phyloP scores from a whole-genome alignment of 2,329 filamentous ascomycete genomes.

The Stachybotrys chartarum region DNA sequence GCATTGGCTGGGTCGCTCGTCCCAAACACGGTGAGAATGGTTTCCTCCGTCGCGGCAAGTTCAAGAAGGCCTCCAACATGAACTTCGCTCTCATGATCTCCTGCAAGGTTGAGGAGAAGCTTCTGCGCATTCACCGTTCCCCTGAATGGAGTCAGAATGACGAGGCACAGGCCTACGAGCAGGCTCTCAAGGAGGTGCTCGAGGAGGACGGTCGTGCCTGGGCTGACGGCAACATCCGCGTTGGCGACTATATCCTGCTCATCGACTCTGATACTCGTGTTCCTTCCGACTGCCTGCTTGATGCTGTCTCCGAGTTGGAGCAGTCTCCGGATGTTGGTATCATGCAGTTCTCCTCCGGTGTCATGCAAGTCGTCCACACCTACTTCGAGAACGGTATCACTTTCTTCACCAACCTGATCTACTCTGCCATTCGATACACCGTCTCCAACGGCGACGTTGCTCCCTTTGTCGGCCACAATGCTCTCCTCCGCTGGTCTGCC shows the following conservation, averaged over 20 bases:
- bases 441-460: conserved; percentile 71
- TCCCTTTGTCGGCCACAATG: conserved; percentile 77
- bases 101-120: conserved; percentile 63
- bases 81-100: conserved; percentile 63
- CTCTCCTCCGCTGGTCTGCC: conserved; percentile 67
- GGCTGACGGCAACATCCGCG: conserved; percentile 79
- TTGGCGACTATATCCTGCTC: conserved; percentile 72
- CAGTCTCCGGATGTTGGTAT: conserved; percentile 72
- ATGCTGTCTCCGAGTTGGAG: conserved; percentile 77
- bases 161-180: conserved; percentile 59
- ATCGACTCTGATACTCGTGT: conserved; percentile 78
- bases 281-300: conserved; percentile 68
- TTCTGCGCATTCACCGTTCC: conserved; percentile 48
- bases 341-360: conserved; percentile 69
- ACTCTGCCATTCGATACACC: conserved; percentile 70
- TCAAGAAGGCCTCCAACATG: conserved; percentile 69
- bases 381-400: conserved; percentile 67
- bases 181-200: conserved; percentile 58
- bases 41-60: conserved; percentile 57
- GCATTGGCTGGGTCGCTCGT: conserved; percentile 62
- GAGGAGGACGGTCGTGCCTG: conserved; percentile 63
- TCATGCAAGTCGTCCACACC: conserved; percentile 71
- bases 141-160: conserved; percentile 61
- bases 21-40: conserved; percentile 57
- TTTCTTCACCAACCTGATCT: conserved; percentile 68